Conservation (phyloP, 202 grass and related monocot species). For the Cymbopogon flexuosus region DNA sequence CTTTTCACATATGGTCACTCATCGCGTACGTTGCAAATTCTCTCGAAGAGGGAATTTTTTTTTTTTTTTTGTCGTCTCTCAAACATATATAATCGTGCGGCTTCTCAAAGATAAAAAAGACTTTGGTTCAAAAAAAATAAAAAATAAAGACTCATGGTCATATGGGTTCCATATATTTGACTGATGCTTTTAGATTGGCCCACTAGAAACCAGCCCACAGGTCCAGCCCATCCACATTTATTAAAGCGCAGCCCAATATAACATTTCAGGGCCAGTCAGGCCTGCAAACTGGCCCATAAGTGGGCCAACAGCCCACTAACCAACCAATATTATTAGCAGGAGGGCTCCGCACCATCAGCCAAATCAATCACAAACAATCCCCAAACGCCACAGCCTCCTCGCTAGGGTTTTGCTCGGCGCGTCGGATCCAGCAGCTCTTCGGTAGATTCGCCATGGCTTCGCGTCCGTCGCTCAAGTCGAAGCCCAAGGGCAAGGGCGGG, state of each 20-base stretch:
- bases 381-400: not conserved
- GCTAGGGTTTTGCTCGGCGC: constrained; percentile 37
- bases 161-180: not conserved
- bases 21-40: not conserved
- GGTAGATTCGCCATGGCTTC: constrained; percentile 42
- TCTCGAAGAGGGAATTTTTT: not conserved
- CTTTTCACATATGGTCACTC: not conserved
- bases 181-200: not conserved
- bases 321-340: constrained; percentile 23
- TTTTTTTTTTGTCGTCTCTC: too few relatives aligned
- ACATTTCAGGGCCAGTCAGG: not conserved
- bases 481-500: constrained; percentile 36
- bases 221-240: not conserved
- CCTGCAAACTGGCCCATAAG: not conserved
- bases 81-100: too few relatives aligned
- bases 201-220: not conserved
- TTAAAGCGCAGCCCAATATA: not conserved
- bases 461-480: constrained; percentile 47
- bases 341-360: not conserved
- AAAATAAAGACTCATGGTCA: not conserved
- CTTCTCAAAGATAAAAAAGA: too few relatives aligned
- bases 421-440: not conserved
- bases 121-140: not conserved
- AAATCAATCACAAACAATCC: constrained; percentile 20
- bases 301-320: constrained; percentile 9